Evolutionary conservation across 2,329 filamentous ascomycete species (phyloP).

Genomic region (Purpureocillium takamizusanense): DNA sequence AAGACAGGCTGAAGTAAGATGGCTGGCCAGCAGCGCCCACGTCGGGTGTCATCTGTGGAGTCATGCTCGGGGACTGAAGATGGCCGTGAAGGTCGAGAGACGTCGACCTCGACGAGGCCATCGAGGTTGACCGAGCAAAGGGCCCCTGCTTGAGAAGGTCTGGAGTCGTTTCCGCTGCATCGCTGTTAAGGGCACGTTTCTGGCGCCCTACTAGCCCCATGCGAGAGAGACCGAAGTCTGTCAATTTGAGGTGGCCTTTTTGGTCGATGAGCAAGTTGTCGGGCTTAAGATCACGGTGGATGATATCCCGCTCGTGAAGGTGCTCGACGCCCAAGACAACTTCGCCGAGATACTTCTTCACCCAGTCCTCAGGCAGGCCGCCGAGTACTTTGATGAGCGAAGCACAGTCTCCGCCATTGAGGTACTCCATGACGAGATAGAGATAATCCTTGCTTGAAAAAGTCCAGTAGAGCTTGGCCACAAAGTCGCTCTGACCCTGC

Average conservation of each 20-base stretch:
- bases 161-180: conserved; percentile 71
- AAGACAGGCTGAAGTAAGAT: conserved; percentile 79
- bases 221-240: conserved; percentile 91
- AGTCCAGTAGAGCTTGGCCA: conserved; percentile 98
- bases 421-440: conserved; percentile 97
- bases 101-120: conserved; percentile 83
- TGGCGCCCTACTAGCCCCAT: conserved; percentile 97
- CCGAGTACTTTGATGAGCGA: conserved; percentile 92
- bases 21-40: conserved; percentile 62
- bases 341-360: conserved; percentile 93
- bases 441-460: conserved; percentile 99
- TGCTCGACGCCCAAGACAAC: conserved; percentile 96
- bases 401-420: conserved; percentile 95
- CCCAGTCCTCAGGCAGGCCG: conserved; percentile 92
- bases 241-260: conserved; percentile 91
- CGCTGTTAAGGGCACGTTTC: conserved; percentile 78
- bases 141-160: conserved; percentile 89
- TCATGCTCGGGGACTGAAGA: conserved; percentile 67
- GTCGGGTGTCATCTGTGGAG: conserved; percentile 77
- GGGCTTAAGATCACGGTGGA: conserved; percentile 93
- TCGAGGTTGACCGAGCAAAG: conserved; percentile 76
- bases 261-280: conserved; percentile 97
- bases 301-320: conserved; percentile 86
- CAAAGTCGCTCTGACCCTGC: conserved; percentile 98
- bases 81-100: conserved; percentile 81